Evolutionary conservation across 2,329 filamentous ascomycete genomes (phyloP), one percentile per base, ranked within the genome.

Genomic region (Microascus cirrosus): DNA sequence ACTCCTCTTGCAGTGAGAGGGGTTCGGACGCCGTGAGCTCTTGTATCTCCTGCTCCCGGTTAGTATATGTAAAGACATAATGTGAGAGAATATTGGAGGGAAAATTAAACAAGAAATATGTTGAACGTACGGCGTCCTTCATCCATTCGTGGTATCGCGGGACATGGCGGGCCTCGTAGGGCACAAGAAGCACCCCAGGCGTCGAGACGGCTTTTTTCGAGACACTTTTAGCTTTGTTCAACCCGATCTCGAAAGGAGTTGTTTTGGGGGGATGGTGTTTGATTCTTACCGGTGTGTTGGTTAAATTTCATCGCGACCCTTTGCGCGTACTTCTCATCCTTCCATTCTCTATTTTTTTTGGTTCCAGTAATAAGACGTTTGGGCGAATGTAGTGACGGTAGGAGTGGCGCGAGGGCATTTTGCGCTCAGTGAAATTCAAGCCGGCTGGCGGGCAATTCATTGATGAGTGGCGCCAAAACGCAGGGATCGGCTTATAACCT

Each of bases 131-230:
- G 56, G 86, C 79, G 65, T 94, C 86, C 75, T 92, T 81, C 92
- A 97, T 96, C 93, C 93, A 97, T 66, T 78, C 74, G 68, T 96
- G 90, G 69, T 96, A 96, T 42, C 79, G 84, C 18, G 79, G 78
- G 25, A 97, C 93, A 74, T 96, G 93, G 67, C 85, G 87, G 42
- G 78, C 72, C 61, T 86, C 86, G 71, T 96, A 96, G 0, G 92
- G 92, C 11, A 96, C 90, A 11, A 97, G 80, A 20, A 95, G 79
- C 52, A 89, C 75, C 55, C 76, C 76, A 4, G 79, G 71, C 1
- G 87, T 87, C 2, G 81, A 78, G 35, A 95, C 73, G 20, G 86
- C 90, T 95, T 45, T 45, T 45, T 7, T 7, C 15, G n/a, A 32
- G 28, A 32, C 28, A 32, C 8, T 45, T 7, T 18, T 45, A 45